Percentiles rank a stretch among this genome's conserved stretches.
Evolutionary conservation across 2,329 filamentous ascomycete species (phyloP).

Genomic region (Diaporthe velutina): DNA sequence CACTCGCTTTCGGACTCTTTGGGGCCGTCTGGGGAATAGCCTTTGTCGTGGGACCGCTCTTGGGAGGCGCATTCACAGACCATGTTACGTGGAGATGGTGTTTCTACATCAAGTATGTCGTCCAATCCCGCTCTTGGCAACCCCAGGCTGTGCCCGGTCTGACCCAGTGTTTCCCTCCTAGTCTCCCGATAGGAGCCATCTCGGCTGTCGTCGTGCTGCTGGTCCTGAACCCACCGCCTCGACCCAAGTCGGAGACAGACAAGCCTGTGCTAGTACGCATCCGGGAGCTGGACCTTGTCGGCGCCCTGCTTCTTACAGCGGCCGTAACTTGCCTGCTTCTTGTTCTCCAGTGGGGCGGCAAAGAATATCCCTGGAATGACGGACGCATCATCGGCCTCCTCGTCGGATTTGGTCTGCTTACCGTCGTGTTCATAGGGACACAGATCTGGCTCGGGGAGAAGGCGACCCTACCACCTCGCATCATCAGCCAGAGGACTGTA

Average conservation of each 20-base stretch:
- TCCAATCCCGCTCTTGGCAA: background rate
- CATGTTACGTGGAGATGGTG: slow-evolving; percentile 62
- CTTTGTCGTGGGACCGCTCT: slow-evolving; percentile 58
- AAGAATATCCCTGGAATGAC: slow-evolving; percentile 42
- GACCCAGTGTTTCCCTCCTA: background rate
- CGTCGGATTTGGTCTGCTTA: slow-evolving; percentile 49
- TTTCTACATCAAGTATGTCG: slow-evolving; percentile 51
- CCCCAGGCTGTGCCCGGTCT: background rate
- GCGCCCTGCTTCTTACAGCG: slow-evolving; percentile 41
- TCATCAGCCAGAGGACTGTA: slow-evolving; percentile 55
- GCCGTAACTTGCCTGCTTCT: slow-evolving; percentile 58
- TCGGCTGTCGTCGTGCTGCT: slow-evolving; percentile 44
- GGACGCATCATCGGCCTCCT: slow-evolving; percentile 53
- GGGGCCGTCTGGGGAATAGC: slow-evolving; percentile 66
- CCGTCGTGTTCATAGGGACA: slow-evolving; percentile 39
- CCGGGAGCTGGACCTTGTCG: slow-evolving; percentile 40
- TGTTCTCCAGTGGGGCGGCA: slow-evolving; percentile 59
- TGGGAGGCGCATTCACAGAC: slow-evolving; percentile 61
- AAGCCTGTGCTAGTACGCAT: background rate
- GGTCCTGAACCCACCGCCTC: slow-evolving; percentile 60
- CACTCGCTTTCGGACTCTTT: slow-evolving; percentile 62
- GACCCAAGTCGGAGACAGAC: slow-evolving; percentile 44
- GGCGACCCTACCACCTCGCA: slow-evolving; percentile 54
- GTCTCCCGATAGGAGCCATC: slow-evolving; percentile 6
- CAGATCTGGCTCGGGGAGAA: background rate